Evolutionary conservation across 1,284 basidiomycete genomes (phyloP).

Genomic region (Stereum hirsutum): DNA sequence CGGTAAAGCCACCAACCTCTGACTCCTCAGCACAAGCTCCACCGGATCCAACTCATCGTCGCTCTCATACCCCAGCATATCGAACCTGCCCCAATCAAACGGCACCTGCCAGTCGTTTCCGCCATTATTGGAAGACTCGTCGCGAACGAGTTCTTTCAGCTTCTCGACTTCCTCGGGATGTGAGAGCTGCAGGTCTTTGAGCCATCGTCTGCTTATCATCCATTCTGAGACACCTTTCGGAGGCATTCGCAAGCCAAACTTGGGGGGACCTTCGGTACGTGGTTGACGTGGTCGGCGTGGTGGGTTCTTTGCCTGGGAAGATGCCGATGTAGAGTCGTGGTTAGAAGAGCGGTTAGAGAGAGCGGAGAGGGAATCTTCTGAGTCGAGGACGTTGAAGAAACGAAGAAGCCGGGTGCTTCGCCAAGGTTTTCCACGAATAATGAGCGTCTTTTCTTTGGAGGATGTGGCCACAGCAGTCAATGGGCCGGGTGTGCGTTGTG

Average conservation of each 20-base stretch:
- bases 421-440: constrained; percentile 51
- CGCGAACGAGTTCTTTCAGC: constrained; percentile 33
- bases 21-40: constrained; percentile 4
- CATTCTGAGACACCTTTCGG: constrained; percentile 55
- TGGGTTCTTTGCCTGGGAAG: too few species aligned
- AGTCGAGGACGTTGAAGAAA: constrained; percentile 51
- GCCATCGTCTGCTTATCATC: constrained; percentile 68
- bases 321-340: too few species aligned
- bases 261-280: constrained; percentile 43
- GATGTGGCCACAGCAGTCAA: constrained; percentile 15
- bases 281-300: constrained; percentile 30
- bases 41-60: constrained; percentile 26
- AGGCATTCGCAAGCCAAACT: constrained; percentile 50
- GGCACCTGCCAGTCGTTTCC: too few species aligned
- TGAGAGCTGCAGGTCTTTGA: constrained; percentile 26
- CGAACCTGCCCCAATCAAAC: constrained; percentile 37
- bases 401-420: constrained; percentile 48
- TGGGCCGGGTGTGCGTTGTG: too few species aligned
- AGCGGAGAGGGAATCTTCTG: too few species aligned
- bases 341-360: too few species aligned
- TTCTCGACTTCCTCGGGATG: constrained; percentile 36
- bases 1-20: constrained; percentile 1
- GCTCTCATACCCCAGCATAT: constrained; percentile 46
- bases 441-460: constrained; percentile 15
- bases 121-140: too few species aligned